Conservation (phyloP, 495 filamentous ascomycete species). For the Aspergillus sclerotiicarbonarius region DNA sequence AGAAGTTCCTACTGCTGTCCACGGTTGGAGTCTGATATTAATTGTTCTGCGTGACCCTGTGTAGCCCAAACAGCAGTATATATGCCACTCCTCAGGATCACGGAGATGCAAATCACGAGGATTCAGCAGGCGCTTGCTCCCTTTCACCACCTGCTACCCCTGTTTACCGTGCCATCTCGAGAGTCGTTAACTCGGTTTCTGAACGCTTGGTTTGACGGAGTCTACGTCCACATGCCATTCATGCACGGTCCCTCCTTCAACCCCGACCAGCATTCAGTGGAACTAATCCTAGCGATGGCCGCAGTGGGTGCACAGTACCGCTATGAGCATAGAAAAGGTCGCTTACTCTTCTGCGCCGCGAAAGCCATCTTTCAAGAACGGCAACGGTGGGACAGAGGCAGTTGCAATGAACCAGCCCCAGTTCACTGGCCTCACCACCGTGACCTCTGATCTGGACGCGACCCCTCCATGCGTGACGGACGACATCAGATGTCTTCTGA, state of each 20-base stretch:
- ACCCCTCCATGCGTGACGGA: neutral
- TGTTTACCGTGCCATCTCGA: conserved; percentile 9
- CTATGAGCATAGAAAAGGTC: conserved; percentile 18
- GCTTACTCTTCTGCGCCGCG: conserved; percentile 13
- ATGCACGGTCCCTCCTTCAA: conserved; percentile 30
- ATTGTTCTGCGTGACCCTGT: neutral
- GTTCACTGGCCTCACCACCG: too few species aligned
- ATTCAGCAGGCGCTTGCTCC: conserved; percentile 3
- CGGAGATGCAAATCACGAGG: conserved; percentile 10
- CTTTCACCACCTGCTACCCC: neutral
- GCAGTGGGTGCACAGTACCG: conserved; percentile 26
- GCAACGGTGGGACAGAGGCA: neutral
- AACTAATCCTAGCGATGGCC: conserved; percentile 26
- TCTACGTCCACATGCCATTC: conserved; percentile 27
- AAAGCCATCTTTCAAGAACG: conserved; percentile 12
- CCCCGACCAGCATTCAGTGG: conserved; percentile 16
- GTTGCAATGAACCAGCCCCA: neutral
- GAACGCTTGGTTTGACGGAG: conserved; percentile 21
- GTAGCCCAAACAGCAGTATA: neutral
- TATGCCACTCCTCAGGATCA: conserved; percentile 18
- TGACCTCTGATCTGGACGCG: too few species aligned
- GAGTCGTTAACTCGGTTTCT: conserved; percentile 23
- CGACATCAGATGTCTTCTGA: conserved; percentile 10
- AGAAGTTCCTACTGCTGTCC: neutral
- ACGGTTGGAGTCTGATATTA: neutral